Evolutionary conservation across 1,284 basidiomycete species (phyloP).

Genomic region (Leucoagaricus sp.): DNA sequence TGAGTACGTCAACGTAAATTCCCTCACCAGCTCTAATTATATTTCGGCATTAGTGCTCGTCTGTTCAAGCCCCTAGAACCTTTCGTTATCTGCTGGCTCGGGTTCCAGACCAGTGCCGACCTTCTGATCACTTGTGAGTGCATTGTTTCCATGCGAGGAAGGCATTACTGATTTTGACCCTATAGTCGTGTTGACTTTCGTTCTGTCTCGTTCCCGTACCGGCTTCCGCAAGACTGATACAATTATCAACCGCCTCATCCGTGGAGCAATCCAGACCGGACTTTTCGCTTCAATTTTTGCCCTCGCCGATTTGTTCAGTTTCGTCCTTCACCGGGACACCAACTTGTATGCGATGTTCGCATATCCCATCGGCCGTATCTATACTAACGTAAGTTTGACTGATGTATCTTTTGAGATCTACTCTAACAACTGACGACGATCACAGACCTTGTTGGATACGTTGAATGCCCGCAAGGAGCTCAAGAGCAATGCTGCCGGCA

Average conservation of each 20-base stretch:
- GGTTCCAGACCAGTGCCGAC: conserved; percentile 41
- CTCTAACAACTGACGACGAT: neutral
- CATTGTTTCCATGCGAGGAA: neutral
- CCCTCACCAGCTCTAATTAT: conserved; percentile 3
- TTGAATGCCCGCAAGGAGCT: conserved; percentile 37
- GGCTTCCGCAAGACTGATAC: conserved; percentile 47
- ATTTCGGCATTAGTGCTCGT: conserved; percentile 22
- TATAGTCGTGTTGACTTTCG: conserved; percentile 32
- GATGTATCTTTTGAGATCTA: neutral
- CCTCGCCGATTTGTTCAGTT: conserved; percentile 35
- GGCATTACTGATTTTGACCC: neutral
- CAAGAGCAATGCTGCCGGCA: conserved; percentile 27
- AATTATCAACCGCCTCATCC: conserved; percentile 45
- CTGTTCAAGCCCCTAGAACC: conserved; percentile 26
- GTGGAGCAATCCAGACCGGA: conserved; percentile 47
- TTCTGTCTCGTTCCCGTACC: conserved; percentile 39
- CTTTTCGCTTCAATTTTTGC: conserved; percentile 47
- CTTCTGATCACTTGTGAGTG: conserved; percentile 38
- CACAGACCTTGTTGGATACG: conserved; percentile 40
- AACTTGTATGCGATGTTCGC: conserved; percentile 34
- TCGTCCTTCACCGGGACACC: conserved; percentile 26
- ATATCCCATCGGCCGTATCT: conserved; percentile 38
- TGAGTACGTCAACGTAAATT: conserved; percentile 29
- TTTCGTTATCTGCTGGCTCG: conserved; percentile 42
- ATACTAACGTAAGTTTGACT: conserved; percentile 35